Conservation (phyloP, 1,139 yeast genomes). For the Diutina pseudorugosa region DNA sequence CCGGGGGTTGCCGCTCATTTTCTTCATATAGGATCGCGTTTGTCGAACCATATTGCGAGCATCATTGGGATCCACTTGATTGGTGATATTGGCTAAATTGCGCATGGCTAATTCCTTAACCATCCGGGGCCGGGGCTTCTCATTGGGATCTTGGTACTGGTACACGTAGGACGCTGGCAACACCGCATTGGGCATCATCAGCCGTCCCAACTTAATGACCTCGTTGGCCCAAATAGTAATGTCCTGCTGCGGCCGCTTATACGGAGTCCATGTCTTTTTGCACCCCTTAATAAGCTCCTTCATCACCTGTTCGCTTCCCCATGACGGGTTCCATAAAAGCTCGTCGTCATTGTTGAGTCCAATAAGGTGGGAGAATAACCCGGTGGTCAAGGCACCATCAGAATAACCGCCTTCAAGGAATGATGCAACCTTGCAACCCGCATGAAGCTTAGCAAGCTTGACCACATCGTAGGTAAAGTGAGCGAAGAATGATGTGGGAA, state of each 20-base stretch:
- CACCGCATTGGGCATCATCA: conserved; percentile 52
- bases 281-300: conserved; percentile 63
- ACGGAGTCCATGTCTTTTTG: conserved; percentile 52
- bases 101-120: conserved; percentile 4
- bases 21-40: conserved; percentile 3
- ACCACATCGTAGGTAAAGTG: conserved; percentile 65
- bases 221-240: conserved; percentile 56
- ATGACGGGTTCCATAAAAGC: conserved; percentile 46
- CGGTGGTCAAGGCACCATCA: conserved; percentile 72
- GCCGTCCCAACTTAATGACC: conserved; percentile 53
- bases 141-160: conserved; percentile 11
- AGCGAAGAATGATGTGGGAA: conserved; percentile 72
- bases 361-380: conserved; percentile 66
- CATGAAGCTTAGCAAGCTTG: conserved; percentile 47
- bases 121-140: not conserved
- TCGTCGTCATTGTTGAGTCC: conserved; percentile 33
- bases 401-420: conserved; percentile 82
- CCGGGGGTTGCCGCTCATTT: not conserved
- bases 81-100: conserved; percentile 2
- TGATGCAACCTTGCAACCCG: conserved; percentile 55
- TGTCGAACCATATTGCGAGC: conserved; percentile 3
- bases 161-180: conserved; percentile 29
- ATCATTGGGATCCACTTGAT: not conserved
- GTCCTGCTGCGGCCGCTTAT: conserved; percentile 34
- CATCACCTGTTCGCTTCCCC: conserved; percentile 54